These are phyloP conservation scores for Syzygium jambos DNA, from an alignment of 345 rosid genomes.

Conservation along the genomic window DNA sequence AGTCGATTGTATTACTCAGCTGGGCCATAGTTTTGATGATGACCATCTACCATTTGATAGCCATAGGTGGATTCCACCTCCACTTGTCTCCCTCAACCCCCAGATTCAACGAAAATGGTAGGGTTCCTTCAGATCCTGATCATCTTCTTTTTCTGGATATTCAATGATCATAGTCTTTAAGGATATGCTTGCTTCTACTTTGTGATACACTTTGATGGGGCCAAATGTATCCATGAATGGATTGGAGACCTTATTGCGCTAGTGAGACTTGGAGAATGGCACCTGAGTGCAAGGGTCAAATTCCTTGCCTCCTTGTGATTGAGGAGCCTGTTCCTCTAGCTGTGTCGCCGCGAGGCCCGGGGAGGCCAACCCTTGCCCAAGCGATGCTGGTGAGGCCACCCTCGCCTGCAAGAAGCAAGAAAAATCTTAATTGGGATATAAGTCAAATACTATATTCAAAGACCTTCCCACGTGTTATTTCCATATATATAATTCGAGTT, in stretches of 20 bases:
- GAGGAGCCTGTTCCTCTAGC: not conserved
- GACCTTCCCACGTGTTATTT: not conserved
- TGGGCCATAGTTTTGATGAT: conserved; percentile 17
- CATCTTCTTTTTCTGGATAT: conserved; percentile 3
- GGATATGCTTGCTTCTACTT: not conserved
- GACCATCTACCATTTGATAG: conserved; percentile 13
- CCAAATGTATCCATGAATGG: not conserved
- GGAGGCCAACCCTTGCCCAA: too few relatives aligned
- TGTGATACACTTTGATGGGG: not conserved
- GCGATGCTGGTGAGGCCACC: too few relatives aligned
- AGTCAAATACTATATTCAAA: not conserved
- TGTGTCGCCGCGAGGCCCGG: not conserved
- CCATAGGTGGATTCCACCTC: conserved; percentile 45
- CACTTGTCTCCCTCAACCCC: conserved; percentile 14
- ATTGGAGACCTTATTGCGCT: not conserved
- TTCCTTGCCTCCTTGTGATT: not conserved
- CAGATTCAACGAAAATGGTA: not conserved
- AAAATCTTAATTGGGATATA: not conserved
- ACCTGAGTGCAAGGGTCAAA: not conserved
- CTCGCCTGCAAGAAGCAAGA: not conserved
- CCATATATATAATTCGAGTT: not conserved
- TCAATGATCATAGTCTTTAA: not conserved
- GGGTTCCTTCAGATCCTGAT: conserved; percentile 1
- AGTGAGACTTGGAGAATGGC: not conserved
- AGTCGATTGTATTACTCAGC: conserved; percentile 19